A percentile compares a stretch with the other conserved stretches of the same genome.
phyloP scores from a whole-genome alignment of 352 stramenopile species.

The Phytophthora sp. region DNA sequence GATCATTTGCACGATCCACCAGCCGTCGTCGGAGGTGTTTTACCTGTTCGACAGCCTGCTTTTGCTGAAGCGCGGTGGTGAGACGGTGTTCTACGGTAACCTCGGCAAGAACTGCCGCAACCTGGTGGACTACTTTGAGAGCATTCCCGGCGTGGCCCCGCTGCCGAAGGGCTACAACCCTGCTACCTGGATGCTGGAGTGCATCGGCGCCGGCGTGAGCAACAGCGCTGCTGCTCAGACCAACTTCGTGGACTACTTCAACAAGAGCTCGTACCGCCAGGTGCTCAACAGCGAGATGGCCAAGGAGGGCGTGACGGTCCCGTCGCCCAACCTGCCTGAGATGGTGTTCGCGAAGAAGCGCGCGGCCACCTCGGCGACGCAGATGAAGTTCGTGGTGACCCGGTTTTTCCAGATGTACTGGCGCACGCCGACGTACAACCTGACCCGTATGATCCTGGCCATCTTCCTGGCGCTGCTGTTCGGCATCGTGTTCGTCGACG shows the following conservation, averaged over 20 bases:
- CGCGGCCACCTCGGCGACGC: slow-evolving; percentile 20
- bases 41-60: slow-evolving; percentile 81
- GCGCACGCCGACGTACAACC: slow-evolving; percentile 72
- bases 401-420: slow-evolving; percentile 46
- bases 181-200: slow-evolving; percentile 85
- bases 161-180: slow-evolving; percentile 45
- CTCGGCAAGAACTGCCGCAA: slow-evolving; percentile 33
- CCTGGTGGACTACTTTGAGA: slow-evolving; percentile 23
- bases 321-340: slow-evolving; percentile 27
- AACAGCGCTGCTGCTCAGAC: slow-evolving; percentile 1
- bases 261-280: slow-evolving; percentile 22
- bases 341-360: slow-evolving; percentile 36
- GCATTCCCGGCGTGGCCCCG: slow-evolving; percentile 39
- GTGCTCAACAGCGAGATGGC: slow-evolving; percentile 11
- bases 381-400: slow-evolving; percentile 36
- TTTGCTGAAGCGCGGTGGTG: slow-evolving; percentile 59
- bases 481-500: slow-evolving; percentile 57
- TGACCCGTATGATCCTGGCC: too few species aligned
- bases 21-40: slow-evolving; percentile 82
- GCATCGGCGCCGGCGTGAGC: slow-evolving; percentile 45
- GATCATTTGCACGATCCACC: slow-evolving; percentile 91
- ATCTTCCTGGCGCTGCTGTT: slow-evolving; percentile 80
- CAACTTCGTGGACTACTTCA: slow-evolving; percentile 33
- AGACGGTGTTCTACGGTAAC: too few species aligned
- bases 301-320: slow-evolving; percentile 26